These are phyloP conservation scores for Chloris gayana DNA, from an alignment of 176 grass and related monocot species.

Conservation along the genomic window DNA sequence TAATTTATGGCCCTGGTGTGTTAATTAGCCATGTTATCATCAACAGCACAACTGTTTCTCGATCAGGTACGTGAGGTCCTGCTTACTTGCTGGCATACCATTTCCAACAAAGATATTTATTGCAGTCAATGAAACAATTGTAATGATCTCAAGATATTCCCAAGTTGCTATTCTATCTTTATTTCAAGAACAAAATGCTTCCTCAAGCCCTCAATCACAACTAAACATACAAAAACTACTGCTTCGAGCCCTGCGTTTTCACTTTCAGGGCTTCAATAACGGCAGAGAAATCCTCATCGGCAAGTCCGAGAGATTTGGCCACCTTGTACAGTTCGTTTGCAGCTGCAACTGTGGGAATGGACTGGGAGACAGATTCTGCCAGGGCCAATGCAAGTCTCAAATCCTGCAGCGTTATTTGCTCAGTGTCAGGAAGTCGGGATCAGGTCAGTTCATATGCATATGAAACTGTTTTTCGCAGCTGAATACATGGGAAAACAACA, in stretches of 20 bases:
- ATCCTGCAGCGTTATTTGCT: constrained; percentile 51
- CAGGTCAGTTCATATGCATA: constrained; percentile 27
- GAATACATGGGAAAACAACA: constrained; percentile 5
- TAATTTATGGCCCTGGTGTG: neutral
- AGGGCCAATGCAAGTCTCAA: constrained; percentile 79
- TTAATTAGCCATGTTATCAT: neutral
- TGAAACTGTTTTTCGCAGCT: constrained; percentile 25
- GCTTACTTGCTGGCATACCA: neutral
- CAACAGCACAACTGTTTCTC: neutral
- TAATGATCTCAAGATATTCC: neutral
- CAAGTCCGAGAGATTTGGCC: constrained; percentile 67
- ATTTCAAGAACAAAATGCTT: neutral
- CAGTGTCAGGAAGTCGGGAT: neutral
- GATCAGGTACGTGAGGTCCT: neutral
- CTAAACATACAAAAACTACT: constrained; percentile 20
- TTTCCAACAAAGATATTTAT: neutral
- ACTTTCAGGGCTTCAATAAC: constrained; percentile 77
- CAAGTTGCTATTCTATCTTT: neutral
- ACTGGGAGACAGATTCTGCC: constrained; percentile 75
- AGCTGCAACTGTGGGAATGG: constrained; percentile 78
- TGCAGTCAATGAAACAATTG: constrained; percentile 1
- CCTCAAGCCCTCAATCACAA: constrained; percentile 8
- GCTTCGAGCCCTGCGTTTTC: constrained; percentile 42
- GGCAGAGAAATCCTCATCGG: constrained; percentile 79
- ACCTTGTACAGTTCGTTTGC: constrained; percentile 91